Evolutionary conservation across 192 early-diverging fungal genomes (phyloP).

Genomic region (Obelidium mucronatum): DNA sequence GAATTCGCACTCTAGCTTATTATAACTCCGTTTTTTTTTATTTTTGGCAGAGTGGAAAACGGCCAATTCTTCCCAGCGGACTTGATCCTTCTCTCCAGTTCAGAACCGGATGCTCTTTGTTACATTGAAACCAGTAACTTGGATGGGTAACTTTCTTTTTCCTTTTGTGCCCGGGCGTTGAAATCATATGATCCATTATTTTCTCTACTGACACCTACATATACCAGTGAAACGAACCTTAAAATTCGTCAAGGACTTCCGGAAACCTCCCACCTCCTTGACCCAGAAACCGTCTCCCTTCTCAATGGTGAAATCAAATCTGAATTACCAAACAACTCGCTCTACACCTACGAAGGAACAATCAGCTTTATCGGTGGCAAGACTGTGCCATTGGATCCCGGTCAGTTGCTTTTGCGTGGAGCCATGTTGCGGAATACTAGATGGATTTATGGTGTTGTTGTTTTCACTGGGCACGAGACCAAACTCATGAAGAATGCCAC

Average conservation of each 20-base stretch:
- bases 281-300: constrained; percentile 67
- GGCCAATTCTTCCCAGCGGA: constrained; percentile 92
- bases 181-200: background rate
- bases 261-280: constrained; percentile 80
- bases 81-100: constrained; percentile 87
- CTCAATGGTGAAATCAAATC: constrained; percentile 73
- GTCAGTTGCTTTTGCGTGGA: constrained; percentile 81
- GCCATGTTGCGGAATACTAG: constrained; percentile 94
- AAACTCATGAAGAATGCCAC: constrained; percentile 96
- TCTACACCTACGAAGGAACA: constrained; percentile 95
- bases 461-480: constrained; percentile 99
- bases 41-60: constrained; percentile 68
- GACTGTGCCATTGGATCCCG: constrained; percentile 84
- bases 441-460: constrained; percentile 96
- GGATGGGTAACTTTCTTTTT: constrained; percentile 75
- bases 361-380: constrained; percentile 59
- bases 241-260: constrained; percentile 95
- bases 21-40: background rate
- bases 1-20: too few relatives aligned
- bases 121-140: constrained; percentile 99
- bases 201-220: background rate
- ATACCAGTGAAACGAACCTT: constrained; percentile 90
- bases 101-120: constrained; percentile 95
- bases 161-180: background rate
- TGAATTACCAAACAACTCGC: constrained; percentile 92